phyloP scores from a whole-genome alignment of 345 rosid species.

The Gossypioides kirkii region DNA sequence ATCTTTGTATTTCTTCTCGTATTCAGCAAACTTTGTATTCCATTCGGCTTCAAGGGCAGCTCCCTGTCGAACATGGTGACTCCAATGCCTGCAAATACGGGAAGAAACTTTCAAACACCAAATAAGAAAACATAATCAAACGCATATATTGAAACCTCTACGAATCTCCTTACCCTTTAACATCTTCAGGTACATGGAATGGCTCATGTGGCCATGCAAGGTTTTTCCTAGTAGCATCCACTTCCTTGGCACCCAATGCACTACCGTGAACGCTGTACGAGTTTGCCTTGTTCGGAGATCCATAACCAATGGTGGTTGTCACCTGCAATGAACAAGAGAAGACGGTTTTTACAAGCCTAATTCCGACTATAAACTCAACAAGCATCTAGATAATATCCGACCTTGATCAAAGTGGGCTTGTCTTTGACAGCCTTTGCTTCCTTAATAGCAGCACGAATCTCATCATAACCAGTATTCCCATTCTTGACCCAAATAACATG shows the following conservation, averaged over 20 bases:
- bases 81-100: conserved; percentile 74
- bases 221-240: conserved; percentile 96
- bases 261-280: conserved; percentile 91
- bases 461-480: conserved; percentile 95
- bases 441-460: conserved; percentile 94
- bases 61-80: conserved; percentile 47
- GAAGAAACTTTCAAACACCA: background rate
- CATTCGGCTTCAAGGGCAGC: conserved; percentile 72
- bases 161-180: conserved; percentile 45
- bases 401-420: conserved; percentile 93
- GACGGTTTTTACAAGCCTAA: conserved; percentile 8
- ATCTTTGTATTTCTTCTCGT: conserved; percentile 78
- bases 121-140: background rate
- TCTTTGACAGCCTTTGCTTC: conserved; percentile 94
- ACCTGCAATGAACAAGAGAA: conserved; percentile 35
- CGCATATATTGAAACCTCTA: background rate
- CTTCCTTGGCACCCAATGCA: conserved; percentile 98
- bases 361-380: background rate
- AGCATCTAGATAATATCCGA: conserved; percentile 18
- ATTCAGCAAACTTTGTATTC: conserved; percentile 76
- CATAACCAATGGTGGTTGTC: conserved; percentile 90
- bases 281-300: conserved; percentile 96
- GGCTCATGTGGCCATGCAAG: conserved; percentile 93
- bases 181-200: conserved; percentile 91
- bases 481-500: conserved; percentile 99